Conservation (phyloP, 352 stramenopile species). For the Phytophthora citricola region DNA sequence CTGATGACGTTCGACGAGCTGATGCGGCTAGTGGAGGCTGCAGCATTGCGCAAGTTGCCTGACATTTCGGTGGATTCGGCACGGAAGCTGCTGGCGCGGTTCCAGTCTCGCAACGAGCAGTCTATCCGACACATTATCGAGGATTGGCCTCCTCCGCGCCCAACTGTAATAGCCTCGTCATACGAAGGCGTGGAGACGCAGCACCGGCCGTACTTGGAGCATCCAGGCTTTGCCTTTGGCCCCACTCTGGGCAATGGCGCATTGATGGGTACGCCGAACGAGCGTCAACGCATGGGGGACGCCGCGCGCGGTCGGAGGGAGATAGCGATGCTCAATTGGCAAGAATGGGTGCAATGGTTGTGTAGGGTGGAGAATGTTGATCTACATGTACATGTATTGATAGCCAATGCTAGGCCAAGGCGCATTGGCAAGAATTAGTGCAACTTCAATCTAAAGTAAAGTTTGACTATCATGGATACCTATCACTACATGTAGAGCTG, state of each 20-base stretch:
- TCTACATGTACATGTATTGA: not conserved
- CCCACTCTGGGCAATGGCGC: not conserved
- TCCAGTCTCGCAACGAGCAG: slow-evolving; percentile 61
- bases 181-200: not conserved
- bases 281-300: slow-evolving; percentile 5
- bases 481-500: no score
- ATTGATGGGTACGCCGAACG: slow-evolving; percentile 1
- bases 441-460: no score
- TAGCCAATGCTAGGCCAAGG: not conserved
- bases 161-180: not conserved
- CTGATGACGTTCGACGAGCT: slow-evolving; percentile 77
- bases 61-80: slow-evolving; percentile 65
- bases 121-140: slow-evolving; percentile 59
- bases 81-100: slow-evolving; percentile 50
- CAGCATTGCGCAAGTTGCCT: slow-evolving; percentile 62
- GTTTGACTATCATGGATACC: no score
- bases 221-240: slow-evolving; percentile 22
- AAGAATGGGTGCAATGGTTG: slow-evolving; percentile 11
- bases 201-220: slow-evolving; percentile 23
- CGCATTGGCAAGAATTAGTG: no score
- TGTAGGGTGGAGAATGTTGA: slow-evolving; percentile 20
- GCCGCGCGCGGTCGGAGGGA: slow-evolving; percentile 17
- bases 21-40: slow-evolving; percentile 59
- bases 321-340: slow-evolving; percentile 9
- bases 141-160: slow-evolving; percentile 43